phyloP scores from a whole-genome alignment of 1,284 basidiomycete genomes.

The Wallemia ichthyophaga region DNA sequence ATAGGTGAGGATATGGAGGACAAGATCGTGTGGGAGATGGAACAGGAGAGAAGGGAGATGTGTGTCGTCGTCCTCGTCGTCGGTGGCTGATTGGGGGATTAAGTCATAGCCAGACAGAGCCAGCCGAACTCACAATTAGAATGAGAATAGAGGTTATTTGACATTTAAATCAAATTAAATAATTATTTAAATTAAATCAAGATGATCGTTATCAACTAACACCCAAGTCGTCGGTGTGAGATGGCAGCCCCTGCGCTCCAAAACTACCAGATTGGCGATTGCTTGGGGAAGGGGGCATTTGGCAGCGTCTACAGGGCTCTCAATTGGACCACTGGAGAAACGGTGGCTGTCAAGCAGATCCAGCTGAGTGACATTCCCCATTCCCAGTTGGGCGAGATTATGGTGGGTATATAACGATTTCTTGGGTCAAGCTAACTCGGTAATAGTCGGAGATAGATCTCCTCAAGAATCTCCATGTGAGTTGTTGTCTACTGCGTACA shows the following conservation, averaged over 20 bases:
- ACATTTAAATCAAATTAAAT: too few species aligned
- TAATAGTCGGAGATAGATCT: conserved; percentile 87
- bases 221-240: background rate
- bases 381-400: conserved; percentile 76
- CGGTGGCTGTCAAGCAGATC: conserved; percentile 83
- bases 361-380: conserved; percentile 75
- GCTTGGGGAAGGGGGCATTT: conserved; percentile 4
- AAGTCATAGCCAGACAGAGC: too few species aligned
- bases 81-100: background rate
- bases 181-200: too few species aligned
- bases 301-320: conserved; percentile 26
- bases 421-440: background rate
- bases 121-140: too few species aligned
- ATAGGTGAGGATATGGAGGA: background rate
- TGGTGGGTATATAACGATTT: conserved; percentile 27
- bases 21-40: background rate
- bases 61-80: background rate
- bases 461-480: conserved; percentile 75
- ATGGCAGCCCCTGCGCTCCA: background rate
- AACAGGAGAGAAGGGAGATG: background rate
- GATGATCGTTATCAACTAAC: too few species aligned
- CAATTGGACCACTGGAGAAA: conserved; percentile 88
- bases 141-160: too few species aligned
- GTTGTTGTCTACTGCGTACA: conserved; percentile 8
- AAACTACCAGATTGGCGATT: conserved; percentile 4